A percentile compares a stretch with the other conserved stretches of the same genome.
These are phyloP conservation scores for Oidiodendron maius DNA, from an alignment of 495 filamentous ascomycete species.

Conservation along the genomic window DNA sequence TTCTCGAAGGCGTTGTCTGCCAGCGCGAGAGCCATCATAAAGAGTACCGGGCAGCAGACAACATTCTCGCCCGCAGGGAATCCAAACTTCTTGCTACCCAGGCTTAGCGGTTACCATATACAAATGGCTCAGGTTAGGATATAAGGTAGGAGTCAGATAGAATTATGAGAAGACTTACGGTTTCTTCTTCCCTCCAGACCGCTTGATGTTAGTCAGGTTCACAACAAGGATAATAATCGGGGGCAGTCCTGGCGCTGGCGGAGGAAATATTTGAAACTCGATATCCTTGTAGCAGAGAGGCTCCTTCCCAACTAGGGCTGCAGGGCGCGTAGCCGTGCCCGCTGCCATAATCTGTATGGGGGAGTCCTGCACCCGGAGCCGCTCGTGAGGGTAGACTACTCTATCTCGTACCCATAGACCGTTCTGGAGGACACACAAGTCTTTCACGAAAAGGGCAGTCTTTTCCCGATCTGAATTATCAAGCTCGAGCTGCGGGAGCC, in stretches of 20 bases:
- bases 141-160: background rate
- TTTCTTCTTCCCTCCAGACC: slow-evolving; percentile 7
- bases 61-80: slow-evolving; percentile 1
- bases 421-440: slow-evolving; percentile 7
- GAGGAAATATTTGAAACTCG: slow-evolving; percentile 7
- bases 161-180: slow-evolving; percentile 1
- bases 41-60: slow-evolving; percentile 1
- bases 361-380: slow-evolving; percentile 3
- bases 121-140: no score
- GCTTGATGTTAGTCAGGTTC: slow-evolving; percentile 11
- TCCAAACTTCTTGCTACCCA: slow-evolving; percentile 5
- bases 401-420: slow-evolving; percentile 3
- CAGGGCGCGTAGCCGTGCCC: slow-evolving; percentile 6
- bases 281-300: slow-evolving; percentile 12
- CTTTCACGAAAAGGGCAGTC: slow-evolving; percentile 6
- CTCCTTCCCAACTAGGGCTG: slow-evolving; percentile 5
- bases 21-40: slow-evolving; percentile 1
- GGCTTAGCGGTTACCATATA: background rate
- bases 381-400: slow-evolving; percentile 12
- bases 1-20: slow-evolving; percentile 1
- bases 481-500: slow-evolving; percentile 6
- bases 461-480: slow-evolving; percentile 9
- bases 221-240: background rate
- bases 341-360: slow-evolving; percentile 1
- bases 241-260: slow-evolving; percentile 2